Base-by-base conservation (phyloP, 306 rosid genomes). In the Oxytropis ochrocephala region DNA sequence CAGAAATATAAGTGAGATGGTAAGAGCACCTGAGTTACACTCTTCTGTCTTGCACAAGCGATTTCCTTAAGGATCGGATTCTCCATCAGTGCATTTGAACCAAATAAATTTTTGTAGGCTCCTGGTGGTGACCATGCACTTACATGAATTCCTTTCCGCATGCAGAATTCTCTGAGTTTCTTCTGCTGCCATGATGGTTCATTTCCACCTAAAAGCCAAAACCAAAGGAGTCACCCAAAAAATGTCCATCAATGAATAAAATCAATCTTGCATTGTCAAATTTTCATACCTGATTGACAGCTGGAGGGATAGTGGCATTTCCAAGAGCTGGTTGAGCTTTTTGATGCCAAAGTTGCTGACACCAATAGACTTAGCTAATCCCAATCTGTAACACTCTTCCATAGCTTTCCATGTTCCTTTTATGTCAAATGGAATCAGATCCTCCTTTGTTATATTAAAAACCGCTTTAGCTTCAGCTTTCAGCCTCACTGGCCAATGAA, bases 61-160 rank as follows among this genome's bases (percentile, higher is more conserved):
- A 75, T 79, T 16, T 79, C 64, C 10, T 61, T 58, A 7, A 79
- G 68, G 7, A 69, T 38, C 44, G 80, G 69, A 32, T 48, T 79
- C 67, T 79, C 80, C 80, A 79, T 79, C 16, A 79, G 77, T 32
- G 73, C 73, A 29, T 44, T 12, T 1, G 83, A 67, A 35, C 83
- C 79, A 72, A 68, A 68, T 5, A 27, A 1, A 5, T 11, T 42
- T 16, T 62, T 62, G 42, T 79, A 67, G 12, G 73, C 76, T 53
- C 83, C 79, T 18, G 68, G 76, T 10, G 83, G 54, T 42, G 79
- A 74, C 83, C 83, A 79, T 21, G 79, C 83, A 67, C 79, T 53
- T 19, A 79, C 76, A 53, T 73, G 83, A 36, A 79, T 68, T 8
- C 63, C 79, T 53, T 24, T 74, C 55, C 67, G 52, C 42, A 13